Evolutionary conservation across 805 yeast genomes (phyloP).

Genomic region (Danielozyma ontarioensis): DNA sequence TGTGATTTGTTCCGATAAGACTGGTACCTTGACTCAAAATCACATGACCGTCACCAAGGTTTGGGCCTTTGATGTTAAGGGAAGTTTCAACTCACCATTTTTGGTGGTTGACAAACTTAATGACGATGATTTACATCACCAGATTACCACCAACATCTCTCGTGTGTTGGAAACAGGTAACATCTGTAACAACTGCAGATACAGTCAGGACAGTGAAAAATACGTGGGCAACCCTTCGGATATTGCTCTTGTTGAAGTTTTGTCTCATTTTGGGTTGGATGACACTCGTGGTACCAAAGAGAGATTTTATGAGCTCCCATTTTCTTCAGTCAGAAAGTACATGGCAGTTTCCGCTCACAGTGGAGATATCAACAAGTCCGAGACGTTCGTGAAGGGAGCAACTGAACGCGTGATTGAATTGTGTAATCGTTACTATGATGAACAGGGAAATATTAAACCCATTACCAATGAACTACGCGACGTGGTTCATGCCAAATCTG

Average conservation of each 20-base stretch:
- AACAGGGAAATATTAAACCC: constrained; percentile 55
- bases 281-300: constrained; percentile 61
- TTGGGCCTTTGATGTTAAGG: constrained; percentile 66
- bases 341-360: constrained; percentile 76
- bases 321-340: constrained; percentile 77
- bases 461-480: constrained; percentile 47
- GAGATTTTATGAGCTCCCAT: constrained; percentile 73
- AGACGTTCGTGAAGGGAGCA: constrained; percentile 85
- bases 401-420: constrained; percentile 63
- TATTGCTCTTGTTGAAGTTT: constrained; percentile 77
- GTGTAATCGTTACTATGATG: constrained; percentile 56
- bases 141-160: constrained; percentile 50
- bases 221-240: constrained; percentile 93
- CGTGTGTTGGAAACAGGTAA: constrained; percentile 61
- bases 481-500: constrained; percentile 53
- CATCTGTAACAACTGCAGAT: constrained; percentile 71
- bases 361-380: constrained; percentile 53
- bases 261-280: constrained; percentile 63
- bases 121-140: constrained; percentile 35
- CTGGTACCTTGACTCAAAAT: constrained; percentile 80
- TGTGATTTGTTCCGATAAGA: constrained; percentile 84
- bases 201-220: constrained; percentile 61
- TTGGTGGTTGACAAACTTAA: constrained; percentile 44
- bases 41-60: constrained; percentile 84
- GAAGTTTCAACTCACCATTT: constrained; percentile 33